A percentile compares a stretch with the other conserved stretches of the same genome.
phyloP scores from a whole-genome alignment of 2,329 filamentous ascomycete species.

The Alternaria solani region DNA sequence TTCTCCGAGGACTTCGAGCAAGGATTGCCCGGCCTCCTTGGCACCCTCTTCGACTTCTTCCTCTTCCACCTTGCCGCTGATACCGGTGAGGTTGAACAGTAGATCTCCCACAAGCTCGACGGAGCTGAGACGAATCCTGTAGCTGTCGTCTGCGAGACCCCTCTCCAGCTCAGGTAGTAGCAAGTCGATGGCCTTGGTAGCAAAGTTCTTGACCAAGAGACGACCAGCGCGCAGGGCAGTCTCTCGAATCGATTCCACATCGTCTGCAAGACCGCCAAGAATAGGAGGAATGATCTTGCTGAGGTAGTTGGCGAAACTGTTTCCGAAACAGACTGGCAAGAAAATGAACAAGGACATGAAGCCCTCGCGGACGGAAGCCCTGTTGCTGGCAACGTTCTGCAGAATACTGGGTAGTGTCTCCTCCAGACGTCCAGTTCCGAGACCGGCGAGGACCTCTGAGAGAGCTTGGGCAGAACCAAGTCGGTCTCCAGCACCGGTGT shows the following conservation, averaged over 20 bases:
- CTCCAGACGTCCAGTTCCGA: conserved; percentile 90
- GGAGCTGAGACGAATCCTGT: conserved; percentile 96
- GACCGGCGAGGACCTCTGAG: conserved; percentile 91
- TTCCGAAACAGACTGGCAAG: conserved; percentile 97
- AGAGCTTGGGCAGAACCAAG: conserved; percentile 96
- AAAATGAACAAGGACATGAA: conserved; percentile 99
- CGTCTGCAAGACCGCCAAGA: conserved; percentile 90
- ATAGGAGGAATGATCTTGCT: conserved; percentile 96
- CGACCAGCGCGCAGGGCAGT: conserved; percentile 94
- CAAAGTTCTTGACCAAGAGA: conserved; percentile 97
- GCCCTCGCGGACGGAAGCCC: conserved; percentile 89
- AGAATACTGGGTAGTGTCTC: conserved; percentile 96
- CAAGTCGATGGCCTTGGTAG: conserved; percentile 91
- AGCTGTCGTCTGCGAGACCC: conserved; percentile 95
- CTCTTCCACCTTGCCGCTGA: conserved; percentile 78
- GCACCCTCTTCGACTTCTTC: conserved; percentile 82
- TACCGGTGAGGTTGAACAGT: conserved; percentile 96
- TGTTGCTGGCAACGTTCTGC: conserved; percentile 92
- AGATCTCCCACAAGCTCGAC: conserved; percentile 97
- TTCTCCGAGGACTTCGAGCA: conserved; percentile 91
- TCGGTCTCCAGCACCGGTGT: conserved; percentile 94
- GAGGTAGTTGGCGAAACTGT: conserved; percentile 96
- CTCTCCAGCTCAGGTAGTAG: conserved; percentile 93
- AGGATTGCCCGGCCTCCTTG: conserved; percentile 88
- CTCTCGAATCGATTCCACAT: conserved; percentile 94